Percentiles rank a stretch among this genome's conserved stretches.
Evolutionary conservation across 371 early-diverging fungal species (phyloP).

Genomic region (Zychaea mexicana): DNA sequence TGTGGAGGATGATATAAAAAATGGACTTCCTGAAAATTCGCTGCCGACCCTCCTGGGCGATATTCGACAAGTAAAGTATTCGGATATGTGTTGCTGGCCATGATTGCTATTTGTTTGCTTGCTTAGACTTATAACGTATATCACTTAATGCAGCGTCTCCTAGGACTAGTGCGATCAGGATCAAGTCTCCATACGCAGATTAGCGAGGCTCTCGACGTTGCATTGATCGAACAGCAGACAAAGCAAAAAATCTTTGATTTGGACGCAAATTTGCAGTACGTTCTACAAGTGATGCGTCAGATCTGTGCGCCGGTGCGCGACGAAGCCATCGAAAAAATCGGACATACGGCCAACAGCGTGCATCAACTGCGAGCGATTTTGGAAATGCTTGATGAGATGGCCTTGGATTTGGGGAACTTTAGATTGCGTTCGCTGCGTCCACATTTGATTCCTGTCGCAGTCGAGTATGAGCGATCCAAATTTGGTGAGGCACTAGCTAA

Average conservation of each 20-base stretch:
- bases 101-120: not conserved
- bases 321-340: constrained; percentile 49
- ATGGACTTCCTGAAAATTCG: constrained; percentile 37
- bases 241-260: constrained; percentile 50
- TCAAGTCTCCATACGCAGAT: constrained; percentile 42
- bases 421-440: constrained; percentile 65
- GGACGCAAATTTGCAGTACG: constrained; percentile 35
- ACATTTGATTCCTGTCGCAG: constrained; percentile 62
- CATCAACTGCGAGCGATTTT: constrained; percentile 53
- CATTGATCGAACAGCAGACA: constrained; percentile 61
- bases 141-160: constrained; percentile 44
- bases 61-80: constrained; percentile 52
- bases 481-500: constrained; percentile 55
- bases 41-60: constrained; percentile 55
- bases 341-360: constrained; percentile 21
- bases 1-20: constrained; percentile 50
- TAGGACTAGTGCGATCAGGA: constrained; percentile 35
- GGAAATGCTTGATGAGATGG: constrained; percentile 69
- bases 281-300: constrained; percentile 57
- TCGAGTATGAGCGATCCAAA: constrained; percentile 69
- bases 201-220: constrained; percentile 61
- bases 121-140: not conserved
- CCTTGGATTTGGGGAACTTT: constrained; percentile 75
- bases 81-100: not conserved
- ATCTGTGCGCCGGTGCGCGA: constrained; percentile 83